These are phyloP conservation scores for Melanomma pulvis-pyrius DNA, from an alignment of 495 filamentous ascomycete species.

Conservation along the genomic window DNA sequence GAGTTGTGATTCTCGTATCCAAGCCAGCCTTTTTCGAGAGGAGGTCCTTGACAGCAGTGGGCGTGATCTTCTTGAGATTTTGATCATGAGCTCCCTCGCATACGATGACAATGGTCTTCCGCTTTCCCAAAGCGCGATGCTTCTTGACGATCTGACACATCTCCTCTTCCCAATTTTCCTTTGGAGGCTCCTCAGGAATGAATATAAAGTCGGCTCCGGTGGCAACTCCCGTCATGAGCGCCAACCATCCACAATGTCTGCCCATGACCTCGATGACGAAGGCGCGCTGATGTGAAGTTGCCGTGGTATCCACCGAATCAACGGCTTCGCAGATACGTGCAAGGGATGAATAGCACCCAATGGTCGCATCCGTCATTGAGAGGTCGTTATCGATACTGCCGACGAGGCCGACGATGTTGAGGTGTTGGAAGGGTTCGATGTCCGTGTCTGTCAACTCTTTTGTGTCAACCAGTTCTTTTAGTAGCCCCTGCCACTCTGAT, in stretches of 20 bases:
- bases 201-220: constrained; percentile 97
- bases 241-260: constrained; percentile 97
- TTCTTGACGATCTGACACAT: constrained; percentile 83
- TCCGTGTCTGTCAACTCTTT: constrained; percentile 71
- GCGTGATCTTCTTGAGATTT: constrained; percentile 80
- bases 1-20: constrained; percentile 91
- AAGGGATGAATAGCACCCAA: constrained; percentile 93
- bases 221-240: constrained; percentile 93
- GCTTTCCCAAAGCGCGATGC: constrained; percentile 90
- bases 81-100: constrained; percentile 92
- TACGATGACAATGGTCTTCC: constrained; percentile 97
- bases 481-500: constrained; percentile 82
- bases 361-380: constrained; percentile 94
- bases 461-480: constrained; percentile 76
- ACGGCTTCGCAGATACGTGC: constrained; percentile 90
- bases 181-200: constrained; percentile 91
- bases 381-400: constrained; percentile 99
- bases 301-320: constrained; percentile 96
- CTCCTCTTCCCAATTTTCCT: constrained; percentile 82
- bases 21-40: constrained; percentile 77
- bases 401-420: constrained; percentile 96
- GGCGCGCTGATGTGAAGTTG: constrained; percentile 92
- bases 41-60: constrained; percentile 79
- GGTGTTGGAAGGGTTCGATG: constrained; percentile 68
- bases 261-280: constrained; percentile 99